These are phyloP conservation scores for Lasiodiplodia citricola DNA, from an alignment of 2,329 filamentous ascomycete genomes.

Conservation along the genomic window DNA sequence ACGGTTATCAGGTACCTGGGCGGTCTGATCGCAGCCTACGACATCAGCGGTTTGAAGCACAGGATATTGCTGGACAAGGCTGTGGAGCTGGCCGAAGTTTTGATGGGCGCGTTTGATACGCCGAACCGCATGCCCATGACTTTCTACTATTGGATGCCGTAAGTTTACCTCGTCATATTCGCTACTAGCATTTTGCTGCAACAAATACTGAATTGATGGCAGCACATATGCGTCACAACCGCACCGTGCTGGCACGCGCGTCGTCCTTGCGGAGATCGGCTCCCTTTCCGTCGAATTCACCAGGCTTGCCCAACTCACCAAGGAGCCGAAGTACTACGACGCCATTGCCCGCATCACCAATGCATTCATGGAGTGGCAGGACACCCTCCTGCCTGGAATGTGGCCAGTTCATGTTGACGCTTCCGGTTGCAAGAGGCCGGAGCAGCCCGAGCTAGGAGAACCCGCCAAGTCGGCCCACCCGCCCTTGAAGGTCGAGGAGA, in stretches of 20 bases:
- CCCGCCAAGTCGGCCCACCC: not conserved
- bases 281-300: slow-evolving; percentile 56
- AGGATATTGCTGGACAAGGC: slow-evolving; percentile 65
- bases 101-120: slow-evolving; percentile 72
- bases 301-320: slow-evolving; percentile 52
- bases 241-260: slow-evolving; percentile 48
- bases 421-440: slow-evolving; percentile 19
- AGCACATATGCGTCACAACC: slow-evolving; percentile 30
- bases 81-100: slow-evolving; percentile 65
- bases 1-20: slow-evolving; percentile 75
- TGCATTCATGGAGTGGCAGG: slow-evolving; percentile 49
- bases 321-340: slow-evolving; percentile 54
- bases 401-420: slow-evolving; percentile 55
- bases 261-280: slow-evolving; percentile 56
- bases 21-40: slow-evolving; percentile 72
- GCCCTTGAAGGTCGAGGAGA: not conserved
- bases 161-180: slow-evolving; percentile 47
- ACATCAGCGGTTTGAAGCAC: slow-evolving; percentile 63
- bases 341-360: slow-evolving; percentile 52
- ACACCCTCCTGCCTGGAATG: slow-evolving; percentile 54
- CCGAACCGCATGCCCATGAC: slow-evolving; percentile 69
- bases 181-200: not conserved
- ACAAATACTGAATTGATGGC: not conserved
- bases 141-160: slow-evolving; percentile 61
- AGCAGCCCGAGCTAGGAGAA: not conserved